A percentile compares a stretch with the other conserved stretches of the same genome.
phyloP scores from a whole-genome alignment of 1,284 basidiomycete species.

The Wallemia hederae region DNA sequence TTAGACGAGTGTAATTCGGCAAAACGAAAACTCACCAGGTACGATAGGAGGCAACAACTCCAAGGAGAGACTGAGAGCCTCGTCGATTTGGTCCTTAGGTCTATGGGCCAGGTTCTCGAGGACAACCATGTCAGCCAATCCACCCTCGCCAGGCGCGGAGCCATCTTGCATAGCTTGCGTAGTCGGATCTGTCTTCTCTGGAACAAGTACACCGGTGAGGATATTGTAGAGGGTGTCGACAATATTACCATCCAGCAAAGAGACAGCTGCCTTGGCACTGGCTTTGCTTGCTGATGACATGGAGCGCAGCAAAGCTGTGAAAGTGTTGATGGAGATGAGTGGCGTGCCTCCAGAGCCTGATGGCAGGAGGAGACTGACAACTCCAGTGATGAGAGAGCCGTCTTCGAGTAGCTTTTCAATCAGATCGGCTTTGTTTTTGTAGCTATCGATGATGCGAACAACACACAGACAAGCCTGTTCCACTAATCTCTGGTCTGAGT shows the following conservation, averaged over 20 bases:
- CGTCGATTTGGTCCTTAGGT: slow-evolving; percentile 86
- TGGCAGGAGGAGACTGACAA: slow-evolving; percentile 57
- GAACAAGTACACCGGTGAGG: slow-evolving; percentile 61
- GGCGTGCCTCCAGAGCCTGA: slow-evolving; percentile 34
- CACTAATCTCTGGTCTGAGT: slow-evolving; percentile 72
- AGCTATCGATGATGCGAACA: slow-evolving; percentile 69
- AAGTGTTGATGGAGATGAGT: slow-evolving; percentile 52
- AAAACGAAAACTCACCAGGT: slow-evolving; percentile 27
- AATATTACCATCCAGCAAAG: slow-evolving; percentile 62
- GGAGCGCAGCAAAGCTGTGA: slow-evolving; percentile 58
- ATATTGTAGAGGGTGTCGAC: slow-evolving; percentile 76
- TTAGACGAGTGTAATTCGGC: not conserved
- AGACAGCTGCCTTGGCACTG: slow-evolving; percentile 55
- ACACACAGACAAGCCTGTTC: slow-evolving; percentile 79
- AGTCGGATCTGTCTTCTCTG: slow-evolving; percentile 20
- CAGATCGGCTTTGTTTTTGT: slow-evolving; percentile 35
- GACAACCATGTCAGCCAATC: slow-evolving; percentile 77
- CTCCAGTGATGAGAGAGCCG: slow-evolving; percentile 40
- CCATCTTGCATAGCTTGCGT: slow-evolving; percentile 22
- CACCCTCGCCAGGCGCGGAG: slow-evolving; percentile 26
- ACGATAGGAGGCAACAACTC: slow-evolving; percentile 73
- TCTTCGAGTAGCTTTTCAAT: slow-evolving; percentile 56
- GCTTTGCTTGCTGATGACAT: slow-evolving; percentile 56
- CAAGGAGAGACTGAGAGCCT: slow-evolving; percentile 54
- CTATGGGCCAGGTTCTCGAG: slow-evolving; percentile 89